Evolutionary conservation across 2,329 filamentous ascomycete genomes (phyloP), one percentile per base, ranked within the genome.

Genomic region (Fusarium nurragi): DNA sequence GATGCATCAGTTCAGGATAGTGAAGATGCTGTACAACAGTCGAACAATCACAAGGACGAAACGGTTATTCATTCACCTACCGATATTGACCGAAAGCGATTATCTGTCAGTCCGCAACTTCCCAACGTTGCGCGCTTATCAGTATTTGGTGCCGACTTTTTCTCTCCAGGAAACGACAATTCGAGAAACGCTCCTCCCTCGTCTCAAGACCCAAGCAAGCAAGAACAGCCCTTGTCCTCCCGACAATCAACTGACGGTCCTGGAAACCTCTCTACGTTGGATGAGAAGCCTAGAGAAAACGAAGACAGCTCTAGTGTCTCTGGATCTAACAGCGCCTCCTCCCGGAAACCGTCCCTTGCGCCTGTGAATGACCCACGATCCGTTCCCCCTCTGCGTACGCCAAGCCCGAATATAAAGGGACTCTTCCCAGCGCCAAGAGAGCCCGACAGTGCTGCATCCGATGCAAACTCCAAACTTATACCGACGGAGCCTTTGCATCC

Each of bases 121-220:
- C 87, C 87, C 11, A 80, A 86, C 60, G 69, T 90, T 5, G 78
- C 80, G 13, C 84, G 86, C 23, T 78, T 89, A 77, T 89, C 87
- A 38, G 80, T 80, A 2, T 89, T 89, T 71, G 85, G 86, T 2
- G 77, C 84, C 38, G 85, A 88, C 56, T 78, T 89, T 39, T 88
- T 88, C 60, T 80, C 81, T 6, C 64, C 77, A 40, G 64, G 76
- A 23, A 69, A 52, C n/a, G 30, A 59, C 13, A 57, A 60, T 13
- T 41, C 57, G 12, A 34, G 16, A 34, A 23, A 37, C 26, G 44
- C 54, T 19, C 41, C 54, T 59, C 22, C 56, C 9, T 39, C 41
- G 25, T 36, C 49, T 18, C 52, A 54, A 23, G 60, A 64, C 18
- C 54, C 54, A 22, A 25, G 39, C 28, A 69, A 69, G 45, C 57